Conservation (phyloP, 2,329 filamentous ascomycete genomes). For the Clarireedia homoeocarpa region DNA sequence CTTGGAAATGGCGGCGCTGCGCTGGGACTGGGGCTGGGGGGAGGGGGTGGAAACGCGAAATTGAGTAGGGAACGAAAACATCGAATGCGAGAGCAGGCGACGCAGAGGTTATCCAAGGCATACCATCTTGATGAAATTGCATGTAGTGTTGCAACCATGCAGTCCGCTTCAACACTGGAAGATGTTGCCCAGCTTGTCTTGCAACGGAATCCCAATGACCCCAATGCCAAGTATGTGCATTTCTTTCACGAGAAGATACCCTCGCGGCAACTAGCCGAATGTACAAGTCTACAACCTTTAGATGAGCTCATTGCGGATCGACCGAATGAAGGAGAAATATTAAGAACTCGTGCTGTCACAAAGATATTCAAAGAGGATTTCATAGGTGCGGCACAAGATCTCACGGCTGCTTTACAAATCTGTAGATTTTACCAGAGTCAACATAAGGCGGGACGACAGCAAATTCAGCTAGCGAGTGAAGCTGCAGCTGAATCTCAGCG, state of each 20-base stretch:
- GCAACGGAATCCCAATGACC: conserved; percentile 57
- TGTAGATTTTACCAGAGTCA: conserved; percentile 28
- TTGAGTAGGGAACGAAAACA: conserved; percentile 70
- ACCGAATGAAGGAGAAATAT: conserved; percentile 55
- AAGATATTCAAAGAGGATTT: conserved; percentile 70
- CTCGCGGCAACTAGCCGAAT: conserved; percentile 62
- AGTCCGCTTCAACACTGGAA: conserved; percentile 68
- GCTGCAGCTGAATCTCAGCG: conserved; percentile 27
- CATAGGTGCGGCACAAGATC: conserved; percentile 59
- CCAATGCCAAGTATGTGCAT: conserved; percentile 79
- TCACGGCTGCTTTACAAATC: conserved; percentile 57
- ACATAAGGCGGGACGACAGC: conserved; percentile 32
- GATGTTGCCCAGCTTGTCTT: conserved; percentile 68
- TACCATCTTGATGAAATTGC: conserved; percentile 79
- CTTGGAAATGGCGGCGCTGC: conserved; percentile 41
- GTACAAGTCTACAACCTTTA: conserved; percentile 59
- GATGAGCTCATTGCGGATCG: conserved; percentile 58
- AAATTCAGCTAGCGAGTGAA: conserved; percentile 42
- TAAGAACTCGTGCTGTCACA: conserved; percentile 67
- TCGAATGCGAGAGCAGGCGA: conserved; percentile 73
- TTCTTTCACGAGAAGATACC: conserved; percentile 91
- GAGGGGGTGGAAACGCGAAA: conserved; percentile 52
- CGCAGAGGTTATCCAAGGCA: conserved; percentile 66
- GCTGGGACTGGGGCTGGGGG: conserved; percentile 48
- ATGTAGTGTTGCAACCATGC: conserved; percentile 76